phyloP scores from a whole-genome alignment of 768 basidiomycete species.

The Coprinopsis marcescibilis region DNA sequence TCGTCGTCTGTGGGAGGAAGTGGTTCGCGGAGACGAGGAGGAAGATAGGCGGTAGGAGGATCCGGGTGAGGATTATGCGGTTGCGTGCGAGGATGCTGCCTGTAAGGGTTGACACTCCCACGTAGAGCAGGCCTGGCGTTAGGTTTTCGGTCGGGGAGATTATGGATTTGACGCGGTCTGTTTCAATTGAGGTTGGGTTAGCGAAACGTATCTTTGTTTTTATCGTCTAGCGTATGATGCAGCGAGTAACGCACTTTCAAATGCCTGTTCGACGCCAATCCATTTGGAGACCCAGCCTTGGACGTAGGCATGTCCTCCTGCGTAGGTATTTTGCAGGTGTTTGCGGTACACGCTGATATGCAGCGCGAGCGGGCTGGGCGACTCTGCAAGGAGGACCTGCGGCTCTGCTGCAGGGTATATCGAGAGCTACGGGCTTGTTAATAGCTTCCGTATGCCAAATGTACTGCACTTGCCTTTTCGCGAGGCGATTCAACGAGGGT shows the following conservation, averaged over 20 bases:
- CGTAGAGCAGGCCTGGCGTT: slow-evolving; percentile 86
- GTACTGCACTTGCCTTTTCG: slow-evolving; percentile 25
- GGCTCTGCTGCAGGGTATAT: slow-evolving; percentile 68
- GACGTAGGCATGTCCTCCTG: slow-evolving; percentile 56
- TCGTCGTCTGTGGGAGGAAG: slow-evolving; percentile 81
- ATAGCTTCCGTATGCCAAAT: neutral
- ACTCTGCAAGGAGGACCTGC: slow-evolving; percentile 68
- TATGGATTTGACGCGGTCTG: slow-evolving; percentile 81
- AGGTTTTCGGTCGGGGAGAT: slow-evolving; percentile 76
- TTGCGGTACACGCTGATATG: slow-evolving; percentile 70
- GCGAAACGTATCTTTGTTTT: neutral
- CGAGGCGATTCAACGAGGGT: slow-evolving; percentile 24
- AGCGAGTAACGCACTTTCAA: slow-evolving; percentile 64
- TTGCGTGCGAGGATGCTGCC: slow-evolving; percentile 84
- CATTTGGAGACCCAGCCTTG: slow-evolving; percentile 72
- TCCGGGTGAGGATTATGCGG: slow-evolving; percentile 60
- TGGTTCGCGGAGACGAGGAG: slow-evolving; percentile 65
- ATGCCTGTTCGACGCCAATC: slow-evolving; percentile 80
- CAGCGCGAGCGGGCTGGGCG: slow-evolving; percentile 69
- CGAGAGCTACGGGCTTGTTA: slow-evolving; percentile 54
- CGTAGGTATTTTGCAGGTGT: slow-evolving; percentile 49
- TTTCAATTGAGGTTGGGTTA: slow-evolving; percentile 1
- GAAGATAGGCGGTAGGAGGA: slow-evolving; percentile 72
- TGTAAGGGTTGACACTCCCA: slow-evolving; percentile 81
- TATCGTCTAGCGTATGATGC: neutral